phyloP scores from a whole-genome alignment of 2,329 filamentous ascomycete species.

The Rutstroemia sp. region DNA sequence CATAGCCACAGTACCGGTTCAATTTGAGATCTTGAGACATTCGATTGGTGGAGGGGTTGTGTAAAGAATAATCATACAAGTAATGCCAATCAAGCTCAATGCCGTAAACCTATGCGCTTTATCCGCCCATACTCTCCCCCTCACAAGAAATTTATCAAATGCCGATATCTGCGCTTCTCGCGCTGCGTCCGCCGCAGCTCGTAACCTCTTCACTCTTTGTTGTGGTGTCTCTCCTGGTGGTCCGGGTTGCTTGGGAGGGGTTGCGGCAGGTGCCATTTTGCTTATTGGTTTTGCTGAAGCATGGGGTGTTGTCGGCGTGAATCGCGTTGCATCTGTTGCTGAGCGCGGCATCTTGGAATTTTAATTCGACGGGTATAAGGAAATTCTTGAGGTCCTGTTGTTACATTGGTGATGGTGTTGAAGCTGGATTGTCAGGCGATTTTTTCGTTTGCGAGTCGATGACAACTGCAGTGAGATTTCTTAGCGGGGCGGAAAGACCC shows the following conservation, averaged over 20 bases:
- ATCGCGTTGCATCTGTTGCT: conserved; percentile 74
- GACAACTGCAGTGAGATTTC: conserved; percentile 11
- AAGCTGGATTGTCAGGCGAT: conserved; percentile 15
- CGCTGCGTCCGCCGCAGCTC: conserved; percentile 29
- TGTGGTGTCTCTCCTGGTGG: conserved; percentile 30
- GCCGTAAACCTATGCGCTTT: conserved; percentile 30
- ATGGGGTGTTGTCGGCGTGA: conserved; percentile 63
- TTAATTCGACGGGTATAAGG: not conserved
- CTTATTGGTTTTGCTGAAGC: conserved; percentile 54
- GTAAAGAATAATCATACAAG: conserved; percentile 21
- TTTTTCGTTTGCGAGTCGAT: conserved; percentile 15
- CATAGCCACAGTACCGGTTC: not conserved
- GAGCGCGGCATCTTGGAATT: conserved; percentile 47
- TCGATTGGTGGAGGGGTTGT: not conserved
- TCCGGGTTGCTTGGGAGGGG: conserved; percentile 13
- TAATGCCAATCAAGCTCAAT: conserved; percentile 28
- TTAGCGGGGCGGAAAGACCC: conserved; percentile 19
- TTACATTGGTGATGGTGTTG: conserved; percentile 17
- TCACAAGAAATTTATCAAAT: conserved; percentile 27
- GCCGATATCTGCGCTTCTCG: conserved; percentile 26
- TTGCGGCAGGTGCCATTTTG: conserved; percentile 17
- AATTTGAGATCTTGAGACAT: not conserved
- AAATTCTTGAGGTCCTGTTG: conserved; percentile 1
- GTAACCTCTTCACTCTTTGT: conserved; percentile 30
- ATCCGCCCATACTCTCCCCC: conserved; percentile 31